Evolutionary conservation across 192 early-diverging fungal genomes (phyloP), one percentile per base, ranked within the genome.

Genomic region (Geranomyces michiganensis): DNA sequence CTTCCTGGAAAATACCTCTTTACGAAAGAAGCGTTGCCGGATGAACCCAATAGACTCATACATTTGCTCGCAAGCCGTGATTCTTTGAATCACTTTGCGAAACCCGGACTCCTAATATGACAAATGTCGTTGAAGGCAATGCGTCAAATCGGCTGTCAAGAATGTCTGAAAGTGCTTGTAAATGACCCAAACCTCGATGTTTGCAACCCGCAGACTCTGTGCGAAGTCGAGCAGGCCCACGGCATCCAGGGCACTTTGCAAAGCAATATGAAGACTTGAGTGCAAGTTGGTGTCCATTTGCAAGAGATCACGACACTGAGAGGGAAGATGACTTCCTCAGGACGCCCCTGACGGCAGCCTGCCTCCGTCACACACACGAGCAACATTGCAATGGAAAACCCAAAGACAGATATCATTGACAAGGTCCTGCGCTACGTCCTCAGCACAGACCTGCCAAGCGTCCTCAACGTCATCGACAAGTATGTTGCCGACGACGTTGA

Each of bases 331-430:
- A n/a, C n/a, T n/a, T n/a, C n/a, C n/a, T n/a, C n/a, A n/a, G n/a
- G n/a, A n/a, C n/a, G n/a, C n/a, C n/a, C n/a, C n/a, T n/a, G n/a
- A n/a, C n/a, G n/a, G n/a, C n/a, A n/a, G n/a, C n/a, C n/a, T n/a
- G n/a, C n/a, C n/a, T n/a, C n/a, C n/a, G n/a, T n/a, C n/a, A n/a
- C n/a, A n/a, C n/a, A n/a, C n/a, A n/a, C n/a, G n/a, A n/a, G n/a
- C n/a, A n/a, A n/a, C n/a, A n/a, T n/a, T n/a, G n/a, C n/a, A n/a
- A 72, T 72, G 71, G 62, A 72, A 21, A 65, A 72, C 62, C 71
- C 71, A 21, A 56, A 30, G 17, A 26, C 46, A 65, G 71, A 72
- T 31, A 53, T 72, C n/a, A 27, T 72, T 30, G 19, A 21, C 29
- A 29, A 22, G 22, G 33, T 72, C 19, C 46, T 72, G 5, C 14